Conservation (phyloP, 768 basidiomycete species). For the Agrocybe chaxingu region DNA sequence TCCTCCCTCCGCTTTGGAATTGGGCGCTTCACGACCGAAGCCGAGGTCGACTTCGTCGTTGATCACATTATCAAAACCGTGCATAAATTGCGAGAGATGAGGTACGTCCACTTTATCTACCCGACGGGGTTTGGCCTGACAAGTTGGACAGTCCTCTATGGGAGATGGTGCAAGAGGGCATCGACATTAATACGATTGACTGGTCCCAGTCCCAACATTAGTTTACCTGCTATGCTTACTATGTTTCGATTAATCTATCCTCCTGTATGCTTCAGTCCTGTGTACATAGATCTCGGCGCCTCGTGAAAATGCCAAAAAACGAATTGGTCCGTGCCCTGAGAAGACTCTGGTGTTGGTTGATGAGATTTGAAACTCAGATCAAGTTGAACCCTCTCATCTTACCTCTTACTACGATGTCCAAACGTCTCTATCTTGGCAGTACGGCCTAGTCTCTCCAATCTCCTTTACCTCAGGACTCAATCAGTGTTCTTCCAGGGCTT, state of each 20-base stretch:
- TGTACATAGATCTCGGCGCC: constrained; percentile 3
- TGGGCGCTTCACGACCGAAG: constrained; percentile 96
- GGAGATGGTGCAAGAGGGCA: constrained; percentile 99
- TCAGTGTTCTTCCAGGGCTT: constrained; percentile 49
- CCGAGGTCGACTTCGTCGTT: constrained; percentile 93
- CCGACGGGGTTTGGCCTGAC: constrained; percentile 8
- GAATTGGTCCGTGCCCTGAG: constrained; percentile 40
- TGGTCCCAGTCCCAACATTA: constrained; percentile 93
- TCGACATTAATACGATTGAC: constrained; percentile 92
- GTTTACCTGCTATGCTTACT: constrained; percentile 18
- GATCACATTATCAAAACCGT: constrained; percentile 87
- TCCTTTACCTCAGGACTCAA: not conserved
- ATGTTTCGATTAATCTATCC: not conserved
- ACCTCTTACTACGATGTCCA: constrained; percentile 60
- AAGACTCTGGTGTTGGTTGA: constrained; percentile 22
- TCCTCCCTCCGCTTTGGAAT: constrained; percentile 97
- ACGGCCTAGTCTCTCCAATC: constrained; percentile 23
- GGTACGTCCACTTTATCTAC: constrained; percentile 37
- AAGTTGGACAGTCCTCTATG: constrained; percentile 71
- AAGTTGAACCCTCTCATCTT: constrained; percentile 27
- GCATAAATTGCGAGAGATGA: constrained; percentile 88
- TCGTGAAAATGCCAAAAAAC: constrained; percentile 2
- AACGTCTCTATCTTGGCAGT: constrained; percentile 87
- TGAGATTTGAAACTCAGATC: constrained; percentile 43
- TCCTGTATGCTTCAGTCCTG: constrained; percentile 10